These are phyloP conservation scores for Achaetomium macrosporum DNA, from an alignment of 2,329 filamentous ascomycete species.

Conservation along the genomic window DNA sequence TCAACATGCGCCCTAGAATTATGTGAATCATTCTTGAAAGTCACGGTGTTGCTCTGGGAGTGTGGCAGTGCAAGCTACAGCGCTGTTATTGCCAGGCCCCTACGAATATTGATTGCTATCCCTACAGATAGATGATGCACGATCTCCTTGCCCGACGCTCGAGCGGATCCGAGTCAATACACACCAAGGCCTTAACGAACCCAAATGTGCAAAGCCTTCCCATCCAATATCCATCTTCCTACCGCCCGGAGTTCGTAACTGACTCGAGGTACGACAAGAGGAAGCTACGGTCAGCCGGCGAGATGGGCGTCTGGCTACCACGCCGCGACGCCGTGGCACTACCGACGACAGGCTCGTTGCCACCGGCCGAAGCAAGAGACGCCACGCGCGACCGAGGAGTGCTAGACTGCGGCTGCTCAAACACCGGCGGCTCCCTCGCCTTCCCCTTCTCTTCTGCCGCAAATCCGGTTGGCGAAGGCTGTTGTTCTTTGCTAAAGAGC, in stretches of 20 bases:
- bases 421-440: constrained; percentile 21
- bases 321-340: constrained; percentile 33
- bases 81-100: too few species aligned
- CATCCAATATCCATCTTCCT: not conserved
- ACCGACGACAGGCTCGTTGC: constrained; percentile 26
- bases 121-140: too few species aligned
- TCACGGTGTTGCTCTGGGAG: too few species aligned
- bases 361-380: constrained; percentile 39
- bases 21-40: too few species aligned
- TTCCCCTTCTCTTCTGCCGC: constrained; percentile 23
- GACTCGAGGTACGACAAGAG: constrained; percentile 66
- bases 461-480: constrained; percentile 22
- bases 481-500: constrained; percentile 51
- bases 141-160: too few species aligned
- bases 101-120: too few species aligned
- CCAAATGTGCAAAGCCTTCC: not conserved
- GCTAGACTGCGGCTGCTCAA: not conserved
- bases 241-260: constrained; percentile 17
- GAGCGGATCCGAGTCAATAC: too few species aligned
- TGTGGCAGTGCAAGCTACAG: too few species aligned
- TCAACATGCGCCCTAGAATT: too few species aligned
- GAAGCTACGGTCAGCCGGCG: constrained; percentile 68
- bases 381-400: constrained; percentile 35
- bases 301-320: constrained; percentile 51
- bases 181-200: too few species aligned